Percentiles rank a stretch among this genome's conserved stretches.
These are phyloP conservation scores for Lotmaria passim DNA, from an alignment of 208 protist species.

Conservation along the genomic window DNA sequence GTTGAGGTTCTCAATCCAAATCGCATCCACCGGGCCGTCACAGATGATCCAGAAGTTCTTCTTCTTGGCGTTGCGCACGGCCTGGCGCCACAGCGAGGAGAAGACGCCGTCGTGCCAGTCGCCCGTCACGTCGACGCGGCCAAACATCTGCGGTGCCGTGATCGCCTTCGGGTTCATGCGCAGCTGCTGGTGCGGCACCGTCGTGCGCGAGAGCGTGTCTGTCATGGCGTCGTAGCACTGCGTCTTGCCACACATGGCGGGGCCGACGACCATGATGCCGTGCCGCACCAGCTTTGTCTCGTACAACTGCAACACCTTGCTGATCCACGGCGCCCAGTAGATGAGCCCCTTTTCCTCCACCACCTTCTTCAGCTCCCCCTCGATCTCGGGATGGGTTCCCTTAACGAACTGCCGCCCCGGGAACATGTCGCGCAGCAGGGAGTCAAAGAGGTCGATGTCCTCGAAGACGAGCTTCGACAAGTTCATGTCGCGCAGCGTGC, in stretches of 20 bases:
- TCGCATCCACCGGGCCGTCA: constrained; percentile 98
- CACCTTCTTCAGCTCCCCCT: constrained; percentile 88
- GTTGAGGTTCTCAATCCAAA: constrained; percentile 99
- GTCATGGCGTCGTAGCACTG: constrained; percentile 94
- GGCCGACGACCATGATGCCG: constrained; percentile 96
- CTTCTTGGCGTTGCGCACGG: constrained; percentile 90
- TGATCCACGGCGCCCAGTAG: constrained; percentile 88
- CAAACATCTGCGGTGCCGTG: constrained; percentile 96
- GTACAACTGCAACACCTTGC: constrained; percentile 95
- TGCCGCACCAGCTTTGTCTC: constrained; percentile 96
- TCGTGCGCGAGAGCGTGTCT: constrained; percentile 85
- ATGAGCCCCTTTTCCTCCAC: constrained; percentile 88
- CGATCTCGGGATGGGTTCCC: constrained; percentile 91
- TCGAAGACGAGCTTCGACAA: constrained; percentile 97
- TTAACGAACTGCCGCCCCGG: constrained; percentile 92
- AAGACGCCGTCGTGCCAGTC: constrained; percentile 97
- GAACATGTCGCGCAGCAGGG: constrained; percentile 95
- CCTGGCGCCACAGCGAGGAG: constrained; percentile 91
- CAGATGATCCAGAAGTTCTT: constrained; percentile 96
- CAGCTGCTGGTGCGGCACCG: constrained; percentile 90
- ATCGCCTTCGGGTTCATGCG: constrained; percentile 97
- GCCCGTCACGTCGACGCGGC: constrained; percentile 93
- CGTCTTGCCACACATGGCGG: constrained; percentile 94
- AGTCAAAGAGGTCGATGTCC: constrained; percentile 97
- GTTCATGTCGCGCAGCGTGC: constrained; percentile 98